Percentiles rank a stretch among this genome's conserved stretches.
Evolutionary conservation across 129 eudicot genomes (phyloP).

Genomic region (Sambucus nigra): DNA sequence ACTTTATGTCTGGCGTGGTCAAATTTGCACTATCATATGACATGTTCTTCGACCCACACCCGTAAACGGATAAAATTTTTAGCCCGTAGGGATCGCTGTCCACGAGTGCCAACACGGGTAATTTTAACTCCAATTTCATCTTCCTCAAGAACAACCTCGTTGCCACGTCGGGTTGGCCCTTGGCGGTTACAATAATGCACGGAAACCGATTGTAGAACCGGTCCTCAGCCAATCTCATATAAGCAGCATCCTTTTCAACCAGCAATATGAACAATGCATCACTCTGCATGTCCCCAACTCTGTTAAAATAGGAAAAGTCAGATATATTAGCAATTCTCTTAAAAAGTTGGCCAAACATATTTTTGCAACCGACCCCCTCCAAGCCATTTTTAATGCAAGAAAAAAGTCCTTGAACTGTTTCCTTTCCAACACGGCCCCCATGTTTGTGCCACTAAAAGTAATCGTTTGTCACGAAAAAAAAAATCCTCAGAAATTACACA

Average conservation of each 20-base stretch:
- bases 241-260: constrained; percentile 96
- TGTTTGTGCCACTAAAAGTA: no score
- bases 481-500: no score
- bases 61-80: constrained; percentile 83
- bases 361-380: no score
- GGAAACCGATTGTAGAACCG: constrained; percentile 88
- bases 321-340: no score
- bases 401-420: no score
- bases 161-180: constrained; percentile 93
- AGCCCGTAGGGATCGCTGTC: constrained; percentile 98
- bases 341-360: no score
- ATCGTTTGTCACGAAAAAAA: no score
- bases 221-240: constrained; percentile 84
- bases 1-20: constrained; percentile 91
- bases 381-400: no score
- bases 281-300: constrained; percentile 87
- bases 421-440: no score
- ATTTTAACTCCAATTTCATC: constrained; percentile 74
- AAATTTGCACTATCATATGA: constrained; percentile 90
- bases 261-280: constrained; percentile 81
- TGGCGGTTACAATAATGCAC: constrained; percentile 73
- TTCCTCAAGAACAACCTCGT: constrained; percentile 89
- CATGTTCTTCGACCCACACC: constrained; percentile 99
- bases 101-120: constrained; percentile 86
- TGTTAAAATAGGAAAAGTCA: no score